A percentile compares a stretch with the other conserved stretches of the same genome.
phyloP scores from a whole-genome alignment of 2,329 filamentous ascomycete genomes.

The Falciphora oryzae region DNA sequence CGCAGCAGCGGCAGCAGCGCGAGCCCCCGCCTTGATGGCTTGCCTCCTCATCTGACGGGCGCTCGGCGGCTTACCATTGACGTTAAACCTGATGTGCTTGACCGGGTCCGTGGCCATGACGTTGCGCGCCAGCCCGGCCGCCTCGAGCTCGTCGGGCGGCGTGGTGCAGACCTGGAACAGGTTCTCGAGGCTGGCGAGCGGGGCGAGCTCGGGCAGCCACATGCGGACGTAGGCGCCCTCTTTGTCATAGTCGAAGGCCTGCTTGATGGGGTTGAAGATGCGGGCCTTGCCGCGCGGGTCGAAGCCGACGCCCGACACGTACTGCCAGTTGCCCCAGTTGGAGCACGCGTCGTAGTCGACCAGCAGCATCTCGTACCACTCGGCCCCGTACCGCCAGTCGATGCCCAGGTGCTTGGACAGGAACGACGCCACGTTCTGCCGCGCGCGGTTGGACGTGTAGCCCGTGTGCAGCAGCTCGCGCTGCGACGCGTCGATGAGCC shows the following conservation, averaged over 20 bases:
- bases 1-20: neutral
- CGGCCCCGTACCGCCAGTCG: conserved; percentile 75
- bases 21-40: conserved; percentile 12
- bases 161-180: conserved; percentile 69
- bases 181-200: conserved; percentile 46
- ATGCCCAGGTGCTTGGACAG: conserved; percentile 66
- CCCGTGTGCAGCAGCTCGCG: conserved; percentile 70
- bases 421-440: conserved; percentile 73
- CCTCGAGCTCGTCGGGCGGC: conserved; percentile 48
- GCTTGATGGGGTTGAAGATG: conserved; percentile 80
- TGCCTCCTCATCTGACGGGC: conserved; percentile 17
- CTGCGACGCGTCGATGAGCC: conserved; percentile 71
- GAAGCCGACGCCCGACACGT: conserved; percentile 73
- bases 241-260: conserved; percentile 70
- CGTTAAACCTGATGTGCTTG: conserved; percentile 57
- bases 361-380: conserved; percentile 74
- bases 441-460: conserved; percentile 69
- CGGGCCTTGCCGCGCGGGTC: conserved; percentile 65
- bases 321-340: conserved; percentile 84
- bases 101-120: conserved; percentile 64
- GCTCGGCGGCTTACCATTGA: conserved; percentile 43
- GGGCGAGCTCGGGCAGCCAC: conserved; percentile 65
- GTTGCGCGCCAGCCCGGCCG: conserved; percentile 48
- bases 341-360: conserved; percentile 70
- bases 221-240: conserved; percentile 63